These are phyloP conservation scores for Stephanocyclus meneghinianus DNA, from an alignment of 352 stramenopile species.

Conservation along the genomic window DNA sequence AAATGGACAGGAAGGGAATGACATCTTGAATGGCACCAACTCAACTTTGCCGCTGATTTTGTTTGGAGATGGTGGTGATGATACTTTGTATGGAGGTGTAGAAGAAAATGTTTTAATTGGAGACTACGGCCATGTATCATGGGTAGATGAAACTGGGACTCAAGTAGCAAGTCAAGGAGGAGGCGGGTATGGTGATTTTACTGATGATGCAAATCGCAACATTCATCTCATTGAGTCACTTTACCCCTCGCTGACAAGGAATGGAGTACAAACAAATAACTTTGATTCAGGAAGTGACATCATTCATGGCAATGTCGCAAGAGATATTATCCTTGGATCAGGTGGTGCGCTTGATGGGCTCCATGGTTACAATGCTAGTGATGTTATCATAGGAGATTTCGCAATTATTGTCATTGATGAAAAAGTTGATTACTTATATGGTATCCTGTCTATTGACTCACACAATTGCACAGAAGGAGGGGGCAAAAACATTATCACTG, in stretches of 20 bases:
- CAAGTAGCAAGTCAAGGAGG: constrained; percentile 39
- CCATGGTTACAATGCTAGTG: constrained; percentile 5
- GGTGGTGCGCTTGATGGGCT: constrained; percentile 10
- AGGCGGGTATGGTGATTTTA: constrained; percentile 52
- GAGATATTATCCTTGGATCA: constrained; percentile 40
- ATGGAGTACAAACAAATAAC: constrained; percentile 11
- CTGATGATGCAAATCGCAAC: constrained; percentile 40
- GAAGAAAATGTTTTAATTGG: constrained; percentile 47
- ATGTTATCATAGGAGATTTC: background rate
- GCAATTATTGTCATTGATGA: background rate
- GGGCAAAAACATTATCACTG: constrained; percentile 15
- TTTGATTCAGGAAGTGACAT: constrained; percentile 39
- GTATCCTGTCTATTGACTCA: constrained; percentile 25
- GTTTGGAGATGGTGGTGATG: constrained; percentile 55
- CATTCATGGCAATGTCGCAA: constrained; percentile 26
- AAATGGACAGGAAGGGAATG: constrained; percentile 50
- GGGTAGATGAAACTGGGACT: constrained; percentile 22
- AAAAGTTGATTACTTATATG: constrained; percentile 1
- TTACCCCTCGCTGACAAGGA: constrained; percentile 14
- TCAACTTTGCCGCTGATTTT: constrained; percentile 50
- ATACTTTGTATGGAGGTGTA: constrained; percentile 36
- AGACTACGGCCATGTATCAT: constrained; percentile 54
- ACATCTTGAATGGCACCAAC: constrained; percentile 42
- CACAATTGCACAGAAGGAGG: constrained; percentile 32
- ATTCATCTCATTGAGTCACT: constrained; percentile 24